These are phyloP conservation scores for Phytophthora capsici DNA, from an alignment of 352 stramenopile genomes.

Conservation along the genomic window DNA sequence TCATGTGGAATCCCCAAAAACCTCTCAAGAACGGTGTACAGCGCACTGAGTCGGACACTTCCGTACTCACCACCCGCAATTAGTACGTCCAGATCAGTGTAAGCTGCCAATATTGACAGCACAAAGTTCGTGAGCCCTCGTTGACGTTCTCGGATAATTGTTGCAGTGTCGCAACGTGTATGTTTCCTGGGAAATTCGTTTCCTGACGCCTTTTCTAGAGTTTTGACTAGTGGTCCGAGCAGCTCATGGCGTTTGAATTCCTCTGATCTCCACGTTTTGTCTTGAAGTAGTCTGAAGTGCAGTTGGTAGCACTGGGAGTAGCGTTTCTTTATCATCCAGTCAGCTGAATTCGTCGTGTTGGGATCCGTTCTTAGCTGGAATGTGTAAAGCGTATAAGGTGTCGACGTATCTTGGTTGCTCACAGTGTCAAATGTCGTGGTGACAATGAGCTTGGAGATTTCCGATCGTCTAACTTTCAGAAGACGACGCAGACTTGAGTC, in stretches of 20 bases:
- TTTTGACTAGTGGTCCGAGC: background rate
- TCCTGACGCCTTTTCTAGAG: background rate
- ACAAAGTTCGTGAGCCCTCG: background rate
- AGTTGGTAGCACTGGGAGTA: conserved; percentile 2
- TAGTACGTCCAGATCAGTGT: conserved; percentile 4
- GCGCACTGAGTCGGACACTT: background rate
- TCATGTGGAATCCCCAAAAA: background rate
- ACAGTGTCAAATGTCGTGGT: background rate
- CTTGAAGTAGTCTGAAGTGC: background rate
- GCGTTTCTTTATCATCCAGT: background rate
- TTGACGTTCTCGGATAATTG: background rate
- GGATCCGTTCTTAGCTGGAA: background rate
- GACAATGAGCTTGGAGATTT: background rate
- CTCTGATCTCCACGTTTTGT: background rate
- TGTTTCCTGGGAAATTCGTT: background rate
- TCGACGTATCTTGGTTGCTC: background rate
- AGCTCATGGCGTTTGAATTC: background rate
- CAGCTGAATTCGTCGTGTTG: background rate
- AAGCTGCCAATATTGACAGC: background rate
- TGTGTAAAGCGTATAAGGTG: background rate
- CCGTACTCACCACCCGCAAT: background rate
- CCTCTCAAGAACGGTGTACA: background rate
- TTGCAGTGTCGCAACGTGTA: background rate
- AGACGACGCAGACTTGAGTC: background rate
- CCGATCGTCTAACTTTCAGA: background rate